Conservation (phyloP, 2,329 filamentous ascomycete genomes). For the Hypoxylon rubiginosum region DNA sequence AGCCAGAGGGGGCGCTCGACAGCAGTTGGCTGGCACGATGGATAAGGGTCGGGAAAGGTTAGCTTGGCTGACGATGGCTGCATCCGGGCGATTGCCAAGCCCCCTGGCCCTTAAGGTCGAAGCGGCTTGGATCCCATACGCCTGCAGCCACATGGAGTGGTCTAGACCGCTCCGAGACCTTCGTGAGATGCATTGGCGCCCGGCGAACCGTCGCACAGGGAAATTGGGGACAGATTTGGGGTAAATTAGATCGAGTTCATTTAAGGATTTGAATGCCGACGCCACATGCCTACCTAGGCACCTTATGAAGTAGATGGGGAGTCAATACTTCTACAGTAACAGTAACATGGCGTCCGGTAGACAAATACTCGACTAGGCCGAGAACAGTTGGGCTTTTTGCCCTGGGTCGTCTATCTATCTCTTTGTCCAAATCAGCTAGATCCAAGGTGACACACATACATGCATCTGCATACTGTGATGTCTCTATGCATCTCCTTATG, state of each 20-base stretch:
- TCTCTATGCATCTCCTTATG: constrained; percentile 24
- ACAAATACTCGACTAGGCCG: constrained; percentile 21
- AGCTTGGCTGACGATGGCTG: constrained; percentile 40
- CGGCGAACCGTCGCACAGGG: constrained; percentile 28
- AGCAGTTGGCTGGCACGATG: constrained; percentile 3
- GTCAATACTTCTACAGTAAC: constrained; percentile 15
- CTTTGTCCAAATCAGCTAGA: constrained; percentile 16
- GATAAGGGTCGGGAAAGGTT: constrained; percentile 12
- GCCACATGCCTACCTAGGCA: constrained; percentile 4
- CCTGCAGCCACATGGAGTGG: constrained; percentile 34
- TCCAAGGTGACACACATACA: constrained; percentile 19
- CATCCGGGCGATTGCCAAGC: constrained; percentile 23
- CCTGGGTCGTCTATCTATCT: constrained; percentile 20
- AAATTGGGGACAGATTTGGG: constrained; percentile 34
- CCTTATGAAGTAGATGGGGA: neutral
- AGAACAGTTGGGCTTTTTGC: constrained; percentile 22
- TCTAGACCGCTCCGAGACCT: constrained; percentile 40
- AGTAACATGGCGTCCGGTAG: constrained; percentile 20
- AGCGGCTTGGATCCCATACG: constrained; percentile 19
- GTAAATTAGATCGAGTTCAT: constrained; percentile 20
- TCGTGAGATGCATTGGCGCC: constrained; percentile 41
- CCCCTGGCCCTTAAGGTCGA: constrained; percentile 12
- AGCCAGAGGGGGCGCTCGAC: constrained; percentile 27
- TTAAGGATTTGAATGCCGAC: constrained; percentile 6
- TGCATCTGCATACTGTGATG: constrained; percentile 33